Percentiles rank a stretch among this genome's conserved stretches.
Conservation (phyloP, 345 rosid genomes). For the Hirschfeldia incana region DNA sequence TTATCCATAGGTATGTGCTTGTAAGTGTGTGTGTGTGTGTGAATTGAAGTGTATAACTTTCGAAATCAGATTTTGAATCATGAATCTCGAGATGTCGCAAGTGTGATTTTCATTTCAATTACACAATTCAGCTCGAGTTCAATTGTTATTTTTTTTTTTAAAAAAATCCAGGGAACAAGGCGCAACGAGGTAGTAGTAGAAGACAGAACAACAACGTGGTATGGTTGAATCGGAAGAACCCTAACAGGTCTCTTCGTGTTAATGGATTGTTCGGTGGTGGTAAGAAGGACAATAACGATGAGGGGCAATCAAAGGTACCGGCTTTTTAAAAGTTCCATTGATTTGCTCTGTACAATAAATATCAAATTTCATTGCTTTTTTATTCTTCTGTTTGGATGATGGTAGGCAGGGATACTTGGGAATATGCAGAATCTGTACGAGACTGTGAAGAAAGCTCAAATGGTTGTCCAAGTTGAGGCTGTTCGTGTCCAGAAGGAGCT, state of each 20-base stretch:
- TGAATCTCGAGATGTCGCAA: not conserved
- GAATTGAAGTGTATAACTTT: not conserved
- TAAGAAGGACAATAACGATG: conserved; percentile 62
- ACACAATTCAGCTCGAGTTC: not conserved
- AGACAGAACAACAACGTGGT: conserved; percentile 40
- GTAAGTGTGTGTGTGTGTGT: not conserved
- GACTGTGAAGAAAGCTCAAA: conserved; percentile 92
- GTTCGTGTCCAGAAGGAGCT: conserved; percentile 92
- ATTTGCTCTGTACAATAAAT: not conserved
- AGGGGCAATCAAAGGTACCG: conserved; percentile 66
- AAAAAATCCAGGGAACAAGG: conserved; percentile 46
- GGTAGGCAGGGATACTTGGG: conserved; percentile 86
- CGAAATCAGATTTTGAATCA: not conserved
- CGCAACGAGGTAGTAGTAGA: conserved; percentile 43
- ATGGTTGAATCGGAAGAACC: conserved; percentile 33
- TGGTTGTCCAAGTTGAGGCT: conserved; percentile 97
- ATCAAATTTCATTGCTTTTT: not conserved
- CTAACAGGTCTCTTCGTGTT: conserved; percentile 47
- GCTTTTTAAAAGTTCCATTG: not conserved
- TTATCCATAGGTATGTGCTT: not conserved
- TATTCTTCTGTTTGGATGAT: conserved; percentile 6
- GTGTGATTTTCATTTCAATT: not conserved
- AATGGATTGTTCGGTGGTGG: conserved; percentile 78
- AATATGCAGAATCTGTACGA: conserved; percentile 90
- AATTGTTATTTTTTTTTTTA: not conserved